A percentile compares a stretch with the other conserved stretches of the same genome.
phyloP scores from a whole-genome alignment of 345 rosid species.

The Lepidium aucheri region DNA sequence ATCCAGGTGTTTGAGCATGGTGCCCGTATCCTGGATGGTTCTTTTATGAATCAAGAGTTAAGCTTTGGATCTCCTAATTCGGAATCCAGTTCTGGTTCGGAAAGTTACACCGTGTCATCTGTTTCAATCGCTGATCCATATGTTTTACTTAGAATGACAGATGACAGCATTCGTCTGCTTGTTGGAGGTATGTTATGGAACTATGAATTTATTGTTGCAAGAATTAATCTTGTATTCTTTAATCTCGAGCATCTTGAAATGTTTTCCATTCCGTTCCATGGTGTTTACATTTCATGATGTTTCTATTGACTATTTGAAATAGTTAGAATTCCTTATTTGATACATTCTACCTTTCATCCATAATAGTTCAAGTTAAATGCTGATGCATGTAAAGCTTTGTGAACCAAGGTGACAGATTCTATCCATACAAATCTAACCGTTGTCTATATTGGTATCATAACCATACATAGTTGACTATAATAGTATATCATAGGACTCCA shows the following conservation, averaged over 20 bases:
- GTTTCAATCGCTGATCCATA: constrained; percentile 97
- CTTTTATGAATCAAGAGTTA: constrained; percentile 91
- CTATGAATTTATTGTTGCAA: constrained; percentile 2
- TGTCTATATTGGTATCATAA: too few species aligned
- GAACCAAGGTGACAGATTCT: too few species aligned
- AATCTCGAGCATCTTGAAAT: constrained; percentile 1
- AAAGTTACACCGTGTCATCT: constrained; percentile 53
- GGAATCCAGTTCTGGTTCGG: constrained; percentile 64
- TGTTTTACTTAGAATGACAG: constrained; percentile 79
- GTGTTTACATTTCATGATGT: too few species aligned
- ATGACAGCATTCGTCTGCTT: constrained; percentile 80
- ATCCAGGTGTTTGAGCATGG: constrained; percentile 88
- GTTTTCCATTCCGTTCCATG: neutral
- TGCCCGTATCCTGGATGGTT: constrained; percentile 91
- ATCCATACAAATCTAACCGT: too few species aligned
- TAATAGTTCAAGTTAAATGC: too few species aligned
- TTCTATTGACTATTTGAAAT: too few species aligned
- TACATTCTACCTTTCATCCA: too few species aligned
- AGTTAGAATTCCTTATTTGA: too few species aligned
- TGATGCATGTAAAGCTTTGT: too few species aligned
- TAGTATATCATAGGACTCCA: neutral
- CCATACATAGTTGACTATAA: too few species aligned
- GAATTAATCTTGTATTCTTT: neutral
- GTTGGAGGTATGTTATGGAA: constrained; percentile 63
- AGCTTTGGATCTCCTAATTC: constrained; percentile 62